Evolutionary conservation across 108 stramenopile species (phyloP), one percentile per base, ranked within the genome.

Genomic region (Skeletonema marinoi): DNA sequence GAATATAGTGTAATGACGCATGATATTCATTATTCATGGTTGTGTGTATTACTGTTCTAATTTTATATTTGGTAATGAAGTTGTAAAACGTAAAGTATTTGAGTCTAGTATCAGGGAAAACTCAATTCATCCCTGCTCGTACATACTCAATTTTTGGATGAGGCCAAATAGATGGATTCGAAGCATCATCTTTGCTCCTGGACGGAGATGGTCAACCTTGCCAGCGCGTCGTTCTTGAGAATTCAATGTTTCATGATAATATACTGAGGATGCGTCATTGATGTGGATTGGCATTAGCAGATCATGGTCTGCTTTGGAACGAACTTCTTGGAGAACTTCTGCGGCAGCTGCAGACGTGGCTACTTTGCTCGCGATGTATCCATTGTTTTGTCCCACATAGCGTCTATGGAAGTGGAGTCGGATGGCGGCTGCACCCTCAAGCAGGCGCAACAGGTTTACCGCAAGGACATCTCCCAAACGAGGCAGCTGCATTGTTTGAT

Each of bases 101-200:
- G 54, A 56, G 25, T 56, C 25, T 0, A 21, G 54, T 29, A 56
- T n/a, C 54, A 29, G 21, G 54, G 29, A 29, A 56, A 64, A 64
- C 38, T 21, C 35, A 64, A 64, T 64, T 78, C 32, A 78, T 50
- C 30, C 14, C 39, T 66, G 71, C 60, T 77, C 82, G 46, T 80
- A 80, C 21, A 68, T 13, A 31, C 68, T 60, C 56, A 84, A 63
- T 63, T 84, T 84, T 36, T 66, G 65, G 3, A 71, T 71, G 32
- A 84, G 68, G 1, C 50, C 68, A 44, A 70, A 84, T 25, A 84
- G 44, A 61, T 80, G 78, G 50, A 80, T 29, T 13, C 83, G 78
- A 32, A 84, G 66, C 83, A 84, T 80, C 51, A 84, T 74, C 59
- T 84, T 84, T 3, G 78, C 83, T 35, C 69, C 79, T 14, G 83